A percentile compares a stretch with the other conserved stretches of the same genome.
phyloP scores from a whole-genome alignment of 2,329 filamentous ascomycete genomes.

The Xylariaceae sp. region DNA sequence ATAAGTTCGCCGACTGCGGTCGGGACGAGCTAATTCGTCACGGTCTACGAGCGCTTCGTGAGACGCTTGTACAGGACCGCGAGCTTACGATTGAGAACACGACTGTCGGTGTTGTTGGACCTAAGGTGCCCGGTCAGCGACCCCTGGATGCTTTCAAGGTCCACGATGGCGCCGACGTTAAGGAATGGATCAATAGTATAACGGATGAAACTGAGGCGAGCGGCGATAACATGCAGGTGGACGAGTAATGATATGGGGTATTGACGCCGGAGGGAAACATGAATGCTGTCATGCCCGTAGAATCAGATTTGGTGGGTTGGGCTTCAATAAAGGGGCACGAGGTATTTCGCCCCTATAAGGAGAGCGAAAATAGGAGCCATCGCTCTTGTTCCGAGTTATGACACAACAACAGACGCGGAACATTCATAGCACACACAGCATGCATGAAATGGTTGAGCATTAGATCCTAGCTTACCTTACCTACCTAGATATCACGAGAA shows the following conservation, averaged over 20 bases:
- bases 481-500: conserved; percentile 15
- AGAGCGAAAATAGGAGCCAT: conserved; percentile 1
- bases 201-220: conserved; percentile 49
- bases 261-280: conserved; percentile 9
- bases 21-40: conserved; percentile 87
- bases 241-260: conserved; percentile 28
- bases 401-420: background rate
- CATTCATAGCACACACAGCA: conserved; percentile 1
- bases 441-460: conserved; percentile 9
- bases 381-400: conserved; percentile 1
- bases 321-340: conserved; percentile 12
- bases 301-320: conserved; percentile 29
- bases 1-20: conserved; percentile 68
- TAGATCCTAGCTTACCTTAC: conserved; percentile 5
- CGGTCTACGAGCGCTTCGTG: conserved; percentile 85
- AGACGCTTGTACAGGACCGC: conserved; percentile 94
- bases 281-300: conserved; percentile 27
- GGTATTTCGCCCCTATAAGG: background rate
- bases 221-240: conserved; percentile 43
- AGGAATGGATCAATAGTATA: conserved; percentile 75
- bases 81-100: conserved; percentile 97
- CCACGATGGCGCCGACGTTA: conserved; percentile 83
- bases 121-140: conserved; percentile 48
- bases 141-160: conserved; percentile 77
- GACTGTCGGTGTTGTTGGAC: conserved; percentile 78